These are phyloP conservation scores for Durusdinium trenchii DNA, from an alignment of 73 alveolate genomes.

Conservation along the genomic window DNA sequence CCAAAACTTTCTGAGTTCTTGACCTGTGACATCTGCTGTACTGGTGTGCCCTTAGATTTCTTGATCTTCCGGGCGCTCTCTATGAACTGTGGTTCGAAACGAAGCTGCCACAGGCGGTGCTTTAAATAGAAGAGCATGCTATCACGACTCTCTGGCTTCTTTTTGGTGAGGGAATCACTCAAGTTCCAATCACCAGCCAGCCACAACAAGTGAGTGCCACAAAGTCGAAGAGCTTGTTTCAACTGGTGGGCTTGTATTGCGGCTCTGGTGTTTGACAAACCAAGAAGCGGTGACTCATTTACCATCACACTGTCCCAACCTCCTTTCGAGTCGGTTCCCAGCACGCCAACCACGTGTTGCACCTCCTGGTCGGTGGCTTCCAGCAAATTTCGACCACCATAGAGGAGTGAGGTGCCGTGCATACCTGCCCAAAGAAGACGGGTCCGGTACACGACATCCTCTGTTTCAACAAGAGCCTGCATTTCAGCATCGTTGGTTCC, in stretches of 20 bases:
- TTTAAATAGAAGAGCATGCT: neutral
- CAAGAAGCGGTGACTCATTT: conserved; percentile 28
- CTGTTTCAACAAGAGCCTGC: neutral
- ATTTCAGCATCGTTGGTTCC: conserved; percentile 1
- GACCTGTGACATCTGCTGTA: too few relatives aligned
- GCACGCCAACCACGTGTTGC: neutral
- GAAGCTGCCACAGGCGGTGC: neutral
- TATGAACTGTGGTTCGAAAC: neutral
- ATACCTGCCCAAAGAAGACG: neutral
- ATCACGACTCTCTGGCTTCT: neutral
- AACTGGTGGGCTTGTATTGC: conserved; percentile 24
- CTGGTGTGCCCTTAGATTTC: neutral
- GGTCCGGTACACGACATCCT: neutral
- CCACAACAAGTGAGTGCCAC: neutral
- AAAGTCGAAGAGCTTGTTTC: neutral
- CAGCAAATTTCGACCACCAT: neutral
- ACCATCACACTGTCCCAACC: neutral
- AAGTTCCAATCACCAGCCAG: conserved; percentile 4
- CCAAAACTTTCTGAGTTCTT: too few relatives aligned
- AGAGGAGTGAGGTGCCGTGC: neutral
- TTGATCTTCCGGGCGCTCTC: neutral
- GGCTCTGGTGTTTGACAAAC: neutral
- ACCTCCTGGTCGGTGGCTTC: neutral
- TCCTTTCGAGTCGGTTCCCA: neutral
- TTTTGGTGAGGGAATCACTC: neutral